These are phyloP conservation scores for Tetradesmus lagerheimii DNA, from an alignment of 139 green algal genomes.

Conservation along the genomic window DNA sequence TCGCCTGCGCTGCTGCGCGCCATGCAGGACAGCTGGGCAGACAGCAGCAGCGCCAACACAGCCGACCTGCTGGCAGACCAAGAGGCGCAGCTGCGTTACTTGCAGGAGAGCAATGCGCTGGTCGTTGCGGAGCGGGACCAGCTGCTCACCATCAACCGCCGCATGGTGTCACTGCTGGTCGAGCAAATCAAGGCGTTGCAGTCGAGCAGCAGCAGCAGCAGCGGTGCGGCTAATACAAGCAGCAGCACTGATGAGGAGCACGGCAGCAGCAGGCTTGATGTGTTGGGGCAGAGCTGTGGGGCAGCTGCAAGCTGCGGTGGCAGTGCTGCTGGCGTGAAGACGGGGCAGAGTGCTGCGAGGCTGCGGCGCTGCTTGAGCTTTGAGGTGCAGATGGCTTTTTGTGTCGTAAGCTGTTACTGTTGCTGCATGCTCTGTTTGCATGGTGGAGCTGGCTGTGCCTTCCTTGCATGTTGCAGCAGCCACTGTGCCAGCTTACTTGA, in stretches of 20 bases:
- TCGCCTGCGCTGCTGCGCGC: slow-evolving; percentile 22
- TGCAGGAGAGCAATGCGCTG: slow-evolving; percentile 14
- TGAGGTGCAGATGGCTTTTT: background rate
- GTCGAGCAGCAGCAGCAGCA: slow-evolving; percentile 21
- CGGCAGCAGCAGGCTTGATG: background rate
- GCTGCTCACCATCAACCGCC: slow-evolving; percentile 24
- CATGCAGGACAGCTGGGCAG: slow-evolving; percentile 24
- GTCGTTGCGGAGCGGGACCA: background rate
- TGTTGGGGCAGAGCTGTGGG: background rate
- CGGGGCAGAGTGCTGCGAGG: background rate
- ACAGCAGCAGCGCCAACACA: slow-evolving; percentile 39
- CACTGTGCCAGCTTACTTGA: no score
- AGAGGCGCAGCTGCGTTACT: slow-evolving; percentile 38
- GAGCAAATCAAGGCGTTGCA: slow-evolving; percentile 1
- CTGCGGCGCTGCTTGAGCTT: slow-evolving; percentile 1
- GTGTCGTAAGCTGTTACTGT: background rate
- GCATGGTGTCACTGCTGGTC: slow-evolving; percentile 23
- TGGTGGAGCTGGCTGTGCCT: no score
- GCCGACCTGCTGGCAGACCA: slow-evolving; percentile 24
- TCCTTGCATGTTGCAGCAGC: no score
- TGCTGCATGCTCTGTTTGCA: background rate
- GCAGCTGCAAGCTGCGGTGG: background rate
- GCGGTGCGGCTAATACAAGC: background rate
- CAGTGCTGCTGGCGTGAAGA: background rate
- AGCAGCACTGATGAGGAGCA: background rate